Evolutionary conservation across 2,329 filamentous ascomycete genomes (phyloP).

Genomic region (Colletotrichum falcatum): DNA sequence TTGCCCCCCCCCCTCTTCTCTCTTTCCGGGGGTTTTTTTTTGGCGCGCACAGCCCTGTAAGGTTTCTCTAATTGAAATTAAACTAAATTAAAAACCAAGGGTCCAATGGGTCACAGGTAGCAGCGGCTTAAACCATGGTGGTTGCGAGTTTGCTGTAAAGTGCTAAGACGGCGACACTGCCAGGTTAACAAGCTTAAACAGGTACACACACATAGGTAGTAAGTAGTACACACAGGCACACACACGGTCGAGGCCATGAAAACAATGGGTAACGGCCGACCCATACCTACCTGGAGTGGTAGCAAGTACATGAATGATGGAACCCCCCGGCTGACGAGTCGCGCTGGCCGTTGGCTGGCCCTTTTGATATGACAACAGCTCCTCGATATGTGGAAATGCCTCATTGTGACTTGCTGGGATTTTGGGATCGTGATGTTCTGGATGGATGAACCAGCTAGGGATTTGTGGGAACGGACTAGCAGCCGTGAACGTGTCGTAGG

Average conservation of each 20-base stretch:
- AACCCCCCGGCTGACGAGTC: constrained; percentile 16
- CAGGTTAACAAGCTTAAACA: constrained; percentile 15
- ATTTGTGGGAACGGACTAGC: constrained; percentile 11
- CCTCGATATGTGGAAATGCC: constrained; percentile 19
- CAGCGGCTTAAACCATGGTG: constrained; percentile 14
- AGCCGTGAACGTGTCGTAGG: background rate
- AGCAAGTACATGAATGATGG: constrained; percentile 28
- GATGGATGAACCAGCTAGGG: constrained; percentile 20
- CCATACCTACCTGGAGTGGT: constrained; percentile 4
- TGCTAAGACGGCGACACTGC: constrained; percentile 19
- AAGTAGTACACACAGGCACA: no score
- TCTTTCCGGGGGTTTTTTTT: no score
- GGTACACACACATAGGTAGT: no score
- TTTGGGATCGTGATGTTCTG: constrained; percentile 4
- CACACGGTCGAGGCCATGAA: constrained; percentile 11
- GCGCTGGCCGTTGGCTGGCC: background rate
- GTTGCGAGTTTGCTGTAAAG: constrained; percentile 28
- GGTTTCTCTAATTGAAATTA: constrained; percentile 16
- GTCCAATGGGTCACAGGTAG: constrained; percentile 16
- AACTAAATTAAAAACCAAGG: background rate
- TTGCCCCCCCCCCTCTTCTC: no score
- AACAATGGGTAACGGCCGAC: constrained; percentile 15
- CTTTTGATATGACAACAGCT: background rate
- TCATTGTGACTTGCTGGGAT: constrained; percentile 11
- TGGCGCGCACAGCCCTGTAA: constrained; percentile 16